Conservation (phyloP, 441 rosid species). For the Raphanus hybrid region DNA sequence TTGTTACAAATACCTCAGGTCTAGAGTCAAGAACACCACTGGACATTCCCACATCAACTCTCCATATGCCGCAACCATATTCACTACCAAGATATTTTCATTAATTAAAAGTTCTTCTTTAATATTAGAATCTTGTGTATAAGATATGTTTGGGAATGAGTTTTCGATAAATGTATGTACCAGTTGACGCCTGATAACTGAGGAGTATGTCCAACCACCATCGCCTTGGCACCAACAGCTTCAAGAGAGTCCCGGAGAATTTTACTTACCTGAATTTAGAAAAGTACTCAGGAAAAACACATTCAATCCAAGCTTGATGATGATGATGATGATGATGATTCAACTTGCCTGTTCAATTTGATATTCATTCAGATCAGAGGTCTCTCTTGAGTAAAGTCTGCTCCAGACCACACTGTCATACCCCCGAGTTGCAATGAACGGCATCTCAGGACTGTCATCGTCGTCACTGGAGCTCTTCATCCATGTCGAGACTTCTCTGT, state of each 20-base stretch:
- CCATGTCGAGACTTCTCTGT: slow-evolving; percentile 84
- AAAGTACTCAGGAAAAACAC: not conserved
- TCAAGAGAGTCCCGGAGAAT: slow-evolving; percentile 70
- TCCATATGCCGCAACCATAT: slow-evolving; percentile 83
- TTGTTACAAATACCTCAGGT: slow-evolving; percentile 71
- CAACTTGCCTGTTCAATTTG: slow-evolving; percentile 70
- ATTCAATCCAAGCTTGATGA: slow-evolving; percentile 5
- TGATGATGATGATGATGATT: slow-evolving; percentile 14
- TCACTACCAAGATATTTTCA: slow-evolving; percentile 51
- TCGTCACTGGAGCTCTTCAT: slow-evolving; percentile 63
- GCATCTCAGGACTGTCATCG: slow-evolving; percentile 56
- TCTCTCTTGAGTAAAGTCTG: slow-evolving; percentile 82
- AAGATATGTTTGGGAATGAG: not conserved
- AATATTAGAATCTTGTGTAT: not conserved
- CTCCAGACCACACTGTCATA: slow-evolving; percentile 94
- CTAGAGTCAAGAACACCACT: slow-evolving; percentile 88
- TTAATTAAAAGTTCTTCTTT: not conserved
- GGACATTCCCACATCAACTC: slow-evolving; percentile 97
- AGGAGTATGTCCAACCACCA: slow-evolving; percentile 99
- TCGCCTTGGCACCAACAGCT: slow-evolving; percentile 74
- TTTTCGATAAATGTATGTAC: slow-evolving; percentile 43
- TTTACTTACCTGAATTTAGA: slow-evolving; percentile 53
- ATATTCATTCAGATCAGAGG: slow-evolving; percentile 58
- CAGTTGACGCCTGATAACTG: slow-evolving; percentile 81
- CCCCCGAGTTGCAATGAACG: slow-evolving; percentile 80